Evolutionary conservation across 345 rosid genomes (phyloP).

Genomic region (Aquilaria yunnanensis): DNA sequence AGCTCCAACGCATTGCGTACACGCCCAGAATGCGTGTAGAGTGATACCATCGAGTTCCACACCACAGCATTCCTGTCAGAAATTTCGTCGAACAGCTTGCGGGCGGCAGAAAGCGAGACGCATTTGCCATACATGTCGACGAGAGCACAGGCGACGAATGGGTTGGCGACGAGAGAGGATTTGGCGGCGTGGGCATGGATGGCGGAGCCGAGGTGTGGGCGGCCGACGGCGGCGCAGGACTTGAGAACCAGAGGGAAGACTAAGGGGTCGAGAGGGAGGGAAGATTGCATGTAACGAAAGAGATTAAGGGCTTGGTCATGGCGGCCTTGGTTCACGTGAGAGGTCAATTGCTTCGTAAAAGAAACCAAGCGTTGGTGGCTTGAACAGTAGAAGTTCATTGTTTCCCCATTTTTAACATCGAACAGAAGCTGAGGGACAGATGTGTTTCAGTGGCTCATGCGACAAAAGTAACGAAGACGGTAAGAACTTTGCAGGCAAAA

Average conservation of each 20-base stretch:
- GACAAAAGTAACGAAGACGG: too few species aligned
- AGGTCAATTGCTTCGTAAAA: slow-evolving; percentile 41
- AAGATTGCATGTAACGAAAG: slow-evolving; percentile 42
- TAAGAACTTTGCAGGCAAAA: too few species aligned
- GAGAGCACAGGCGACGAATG: slow-evolving; percentile 44
- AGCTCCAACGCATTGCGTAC: slow-evolving; percentile 30
- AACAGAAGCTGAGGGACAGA: too few species aligned
- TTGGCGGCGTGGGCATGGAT: slow-evolving; percentile 39
- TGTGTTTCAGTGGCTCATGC: too few species aligned
- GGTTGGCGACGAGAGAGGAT: slow-evolving; percentile 33
- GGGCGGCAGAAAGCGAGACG: slow-evolving; percentile 33
- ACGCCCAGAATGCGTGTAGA: slow-evolving; percentile 30
- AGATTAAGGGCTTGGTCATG: slow-evolving; percentile 44
- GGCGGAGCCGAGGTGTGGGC: slow-evolving; percentile 34
- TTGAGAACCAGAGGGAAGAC: slow-evolving; percentile 58
- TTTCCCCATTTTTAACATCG: not conserved
- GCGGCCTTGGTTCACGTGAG: slow-evolving; percentile 41
- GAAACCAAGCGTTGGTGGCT: slow-evolving; percentile 33
- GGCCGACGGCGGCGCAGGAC: slow-evolving; percentile 46
- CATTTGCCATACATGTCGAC: slow-evolving; percentile 52
- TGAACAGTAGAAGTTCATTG: slow-evolving; percentile 25
- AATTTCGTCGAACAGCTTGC: slow-evolving; percentile 54
- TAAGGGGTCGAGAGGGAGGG: slow-evolving; percentile 45
- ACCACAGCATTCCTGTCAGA: slow-evolving; percentile 41
- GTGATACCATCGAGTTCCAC: slow-evolving; percentile 56